Base-by-base conservation (phyloP, 176 grass and related monocot species). In the Pontederia crassipes region DNA sequence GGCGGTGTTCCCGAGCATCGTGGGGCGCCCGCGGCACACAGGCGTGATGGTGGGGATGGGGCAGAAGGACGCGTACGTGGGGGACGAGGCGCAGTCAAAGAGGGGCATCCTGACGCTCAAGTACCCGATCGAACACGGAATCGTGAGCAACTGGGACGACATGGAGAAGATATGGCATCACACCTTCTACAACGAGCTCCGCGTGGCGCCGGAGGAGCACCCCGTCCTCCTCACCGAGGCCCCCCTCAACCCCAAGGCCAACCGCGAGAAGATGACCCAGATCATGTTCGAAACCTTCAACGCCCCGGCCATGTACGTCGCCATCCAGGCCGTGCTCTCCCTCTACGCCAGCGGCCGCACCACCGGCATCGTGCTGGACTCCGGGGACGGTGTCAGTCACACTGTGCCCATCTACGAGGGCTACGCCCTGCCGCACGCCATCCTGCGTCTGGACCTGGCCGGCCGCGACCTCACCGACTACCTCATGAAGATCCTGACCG, bases 361-460 rank as follows among this genome's bases (percentile, higher is more conserved):
- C 64, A 88, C 85, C 73, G 85, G 89, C 75, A 95, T 95, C 54
- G 89, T 95, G 62, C 74, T 95, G 2, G 89, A 95, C 59, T 95
- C 89, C 45, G 89, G 89, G 10, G 89, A 95, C 73, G 89, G 89
- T 78, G 89, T 95, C 62, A 89, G 85, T 69, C 89, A 95, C 79
- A 95, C 89, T 10, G 89, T 95, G 51, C 89, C 89, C 59, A 95
- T 95, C 69, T 95, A 95, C n/a, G 89, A 95, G 56, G 89, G 89
- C 46, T 95, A 95, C 53, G 89, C 89, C 16, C 89, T 95, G 1
- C 89, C 89, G 50, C 90, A 95, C 24, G 90, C 90, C 26, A 95
- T 95, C 76, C 85, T 95, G 7, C 90, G 90, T 73, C 82, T 95
- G 0, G 90, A 95, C 77, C 53, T 95, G 50, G 90, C 90, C 32